phyloP scores from a whole-genome alignment of 2,329 filamentous ascomycete genomes.

The Trichoderma aggressivum region DNA sequence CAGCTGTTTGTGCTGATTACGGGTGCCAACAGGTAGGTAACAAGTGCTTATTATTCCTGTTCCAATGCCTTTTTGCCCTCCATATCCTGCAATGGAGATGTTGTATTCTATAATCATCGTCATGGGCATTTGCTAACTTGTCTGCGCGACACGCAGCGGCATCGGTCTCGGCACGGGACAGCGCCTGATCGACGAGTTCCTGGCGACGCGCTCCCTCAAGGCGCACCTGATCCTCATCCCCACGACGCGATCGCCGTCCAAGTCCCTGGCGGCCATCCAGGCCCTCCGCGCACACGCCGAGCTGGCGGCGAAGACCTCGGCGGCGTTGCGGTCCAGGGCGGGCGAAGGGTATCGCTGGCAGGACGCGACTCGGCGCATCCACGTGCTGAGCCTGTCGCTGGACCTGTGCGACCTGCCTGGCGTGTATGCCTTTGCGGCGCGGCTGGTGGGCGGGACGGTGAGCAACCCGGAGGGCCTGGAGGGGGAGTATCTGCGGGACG shows the following conservation, averaged over 20 bases:
- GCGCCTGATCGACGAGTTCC: slow-evolving; percentile 87
- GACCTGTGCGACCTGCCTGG: slow-evolving; percentile 58
- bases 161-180: slow-evolving; percentile 81
- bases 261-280: slow-evolving; percentile 68
- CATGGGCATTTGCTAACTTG: background rate
- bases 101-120: background rate
- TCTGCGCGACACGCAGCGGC: slow-evolving; percentile 56
- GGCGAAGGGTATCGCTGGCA: slow-evolving; percentile 32
- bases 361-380: slow-evolving; percentile 49
- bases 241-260: slow-evolving; percentile 73
- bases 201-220: slow-evolving; percentile 61
- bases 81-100: background rate
- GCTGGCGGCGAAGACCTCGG: slow-evolving; percentile 39
- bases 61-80: background rate
- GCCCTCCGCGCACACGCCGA: slow-evolving; percentile 59
- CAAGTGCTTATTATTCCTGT: slow-evolving; percentile 19
- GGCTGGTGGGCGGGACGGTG: slow-evolving; percentile 43
- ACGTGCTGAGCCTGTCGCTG: slow-evolving; percentile 56
- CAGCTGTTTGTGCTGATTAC: slow-evolving; percentile 70
- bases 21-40: slow-evolving; percentile 73
- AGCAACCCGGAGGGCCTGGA: slow-evolving; percentile 42
- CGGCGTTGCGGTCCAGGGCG: slow-evolving; percentile 36
- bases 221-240: slow-evolving; percentile 76
- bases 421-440: slow-evolving; percentile 48
- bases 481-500: slow-evolving; percentile 38